Evolutionary conservation across 495 filamentous ascomycete species (phyloP), one percentile per base, ranked within the genome.

Genomic region (Pseudomonodictys pantanalensis): DNA sequence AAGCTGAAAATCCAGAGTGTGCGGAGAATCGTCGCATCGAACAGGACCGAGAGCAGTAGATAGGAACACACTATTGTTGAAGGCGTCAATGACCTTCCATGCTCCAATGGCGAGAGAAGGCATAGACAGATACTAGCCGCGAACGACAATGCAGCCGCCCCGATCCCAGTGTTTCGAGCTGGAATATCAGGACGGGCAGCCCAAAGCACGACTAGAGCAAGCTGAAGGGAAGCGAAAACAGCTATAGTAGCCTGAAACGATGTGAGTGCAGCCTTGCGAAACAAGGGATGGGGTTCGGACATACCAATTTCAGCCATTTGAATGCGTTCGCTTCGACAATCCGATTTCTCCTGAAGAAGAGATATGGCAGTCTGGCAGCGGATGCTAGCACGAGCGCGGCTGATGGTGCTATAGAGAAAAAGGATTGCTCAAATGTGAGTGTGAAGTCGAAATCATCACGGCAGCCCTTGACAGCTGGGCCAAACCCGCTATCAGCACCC

Each of bases 41-140:
- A 77, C 8, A 87, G 69, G 11, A 82, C 45, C 0, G 81, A 80
- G 58, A 82, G 61, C 42, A 84, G 75, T 0, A 90, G 72, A 66
- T 84, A 90, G 7, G 73, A 52, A 43, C 80, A 78, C 28, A 88
- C 68, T 6, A 88, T 56, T 23, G 78, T 70, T 0, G 86, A 88
- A 0, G 86, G 86, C 46, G 76, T 74, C 22, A 77, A 69, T 56
- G 78, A 77, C 18, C 76, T 73, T 28, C 72, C 69, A 66, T 87
- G 85, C 55, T 88, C 83, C 10, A 77, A 45, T 51, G 75, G 76
- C 0, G 81, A 84, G 11, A 86, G 74, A 3, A 72, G 24, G 30
- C 72, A 35, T 43, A 84, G 69, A 3, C 71, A 56, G 8, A 78
- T 44, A 8, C 69, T 57, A 10, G 68, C 74, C 26, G 77, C 50